phyloP scores from a whole-genome alignment of 176 grass and related monocot species.

The Thalia dealbata region DNA sequence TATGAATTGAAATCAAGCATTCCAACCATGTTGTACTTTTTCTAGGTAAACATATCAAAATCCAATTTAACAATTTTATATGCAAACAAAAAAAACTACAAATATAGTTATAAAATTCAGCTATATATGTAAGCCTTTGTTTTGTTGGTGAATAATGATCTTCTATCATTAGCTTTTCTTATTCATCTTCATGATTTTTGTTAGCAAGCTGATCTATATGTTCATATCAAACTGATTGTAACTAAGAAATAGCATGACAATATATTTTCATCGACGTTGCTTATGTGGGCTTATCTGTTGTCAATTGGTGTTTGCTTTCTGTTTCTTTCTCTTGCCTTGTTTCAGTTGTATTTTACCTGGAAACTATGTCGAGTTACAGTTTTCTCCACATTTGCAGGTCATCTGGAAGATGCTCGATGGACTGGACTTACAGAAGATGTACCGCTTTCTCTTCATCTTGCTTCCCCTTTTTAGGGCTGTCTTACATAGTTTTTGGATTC shows the following conservation, averaged over 20 bases:
- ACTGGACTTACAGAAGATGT: constrained; percentile 42
- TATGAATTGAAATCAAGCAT: too few relatives aligned
- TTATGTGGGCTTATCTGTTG: too few relatives aligned
- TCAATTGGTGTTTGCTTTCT: too few relatives aligned
- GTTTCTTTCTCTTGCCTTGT: background rate
- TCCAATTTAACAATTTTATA: too few relatives aligned
- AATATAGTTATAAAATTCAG: too few relatives aligned
- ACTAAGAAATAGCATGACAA: background rate
- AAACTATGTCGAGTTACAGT: background rate
- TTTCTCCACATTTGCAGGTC: constrained; percentile 41
- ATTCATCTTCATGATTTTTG: background rate
- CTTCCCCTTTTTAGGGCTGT: constrained; percentile 15
- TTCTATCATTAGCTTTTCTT: background rate
- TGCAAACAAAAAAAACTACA: too few relatives aligned
- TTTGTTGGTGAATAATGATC: too few relatives aligned
- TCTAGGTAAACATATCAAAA: too few relatives aligned
- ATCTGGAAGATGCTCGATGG: constrained; percentile 38
- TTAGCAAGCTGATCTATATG: background rate
- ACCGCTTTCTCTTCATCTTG: constrained; percentile 15
- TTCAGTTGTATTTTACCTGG: too few relatives aligned
- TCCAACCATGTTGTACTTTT: too few relatives aligned
- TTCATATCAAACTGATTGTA: background rate
- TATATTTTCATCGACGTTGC: too few relatives aligned
- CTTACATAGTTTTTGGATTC: constrained; percentile 11
- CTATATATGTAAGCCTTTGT: too few relatives aligned